A percentile compares a stretch with the other conserved stretches of the same genome.
Conservation (phyloP, 1,139 yeast genomes). For the Debaryomycetaceae sp. region DNA sequence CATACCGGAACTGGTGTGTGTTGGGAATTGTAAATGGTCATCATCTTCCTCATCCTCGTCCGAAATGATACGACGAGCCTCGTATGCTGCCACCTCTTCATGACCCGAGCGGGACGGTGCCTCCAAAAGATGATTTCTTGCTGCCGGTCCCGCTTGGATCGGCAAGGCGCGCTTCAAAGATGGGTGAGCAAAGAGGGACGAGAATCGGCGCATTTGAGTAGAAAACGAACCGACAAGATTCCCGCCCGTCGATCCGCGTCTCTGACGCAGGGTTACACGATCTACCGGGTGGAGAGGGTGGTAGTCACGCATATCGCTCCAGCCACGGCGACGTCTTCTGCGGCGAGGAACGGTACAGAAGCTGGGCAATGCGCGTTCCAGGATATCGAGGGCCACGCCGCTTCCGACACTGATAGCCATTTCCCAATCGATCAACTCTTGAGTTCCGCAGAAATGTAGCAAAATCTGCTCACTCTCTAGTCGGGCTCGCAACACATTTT, state of each 20-base stretch:
- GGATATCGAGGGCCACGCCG: slow-evolving; percentile 54
- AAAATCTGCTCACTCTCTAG: slow-evolving; percentile 62
- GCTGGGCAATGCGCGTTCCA: slow-evolving; percentile 48
- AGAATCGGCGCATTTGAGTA: not conserved
- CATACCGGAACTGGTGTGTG: too few species aligned
- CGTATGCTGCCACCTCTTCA: too few species aligned
- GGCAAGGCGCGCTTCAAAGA: not conserved
- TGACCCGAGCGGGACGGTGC: too few species aligned
- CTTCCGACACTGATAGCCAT: slow-evolving; percentile 48
- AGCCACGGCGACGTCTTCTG: slow-evolving; percentile 18
- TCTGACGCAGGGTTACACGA: not conserved
- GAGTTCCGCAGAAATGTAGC: slow-evolving; percentile 41
- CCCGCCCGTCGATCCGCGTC: not conserved
- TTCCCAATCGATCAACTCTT: slow-evolving; percentile 59
- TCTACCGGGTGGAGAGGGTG: not conserved
- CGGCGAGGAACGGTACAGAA: slow-evolving; percentile 70
- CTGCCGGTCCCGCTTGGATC: not conserved
- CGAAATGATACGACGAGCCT: not conserved
- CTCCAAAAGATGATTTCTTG: too few species aligned
- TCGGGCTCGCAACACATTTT: slow-evolving; percentile 49
- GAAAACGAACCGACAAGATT: not conserved
- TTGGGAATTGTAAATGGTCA: too few species aligned
- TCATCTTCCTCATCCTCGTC: not conserved
- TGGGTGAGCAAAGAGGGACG: not conserved
- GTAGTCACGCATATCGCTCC: not conserved